Conservation (phyloP, 2,329 filamentous ascomycete species). For the Ceratocystis cacaofunesta region DNA sequence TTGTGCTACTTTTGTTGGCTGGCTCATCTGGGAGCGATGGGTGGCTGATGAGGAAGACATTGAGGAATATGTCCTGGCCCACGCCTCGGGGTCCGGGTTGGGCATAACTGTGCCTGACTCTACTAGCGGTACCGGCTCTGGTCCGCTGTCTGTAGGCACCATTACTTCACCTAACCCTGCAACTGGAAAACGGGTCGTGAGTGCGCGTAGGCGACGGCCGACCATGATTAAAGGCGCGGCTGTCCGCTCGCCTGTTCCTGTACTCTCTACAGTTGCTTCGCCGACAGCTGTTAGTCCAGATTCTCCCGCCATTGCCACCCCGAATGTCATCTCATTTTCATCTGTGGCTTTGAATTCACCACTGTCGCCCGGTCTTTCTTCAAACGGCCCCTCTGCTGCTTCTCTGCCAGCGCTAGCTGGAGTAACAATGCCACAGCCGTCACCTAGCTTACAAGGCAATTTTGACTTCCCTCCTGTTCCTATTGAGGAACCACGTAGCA, state of each 20-base stretch:
- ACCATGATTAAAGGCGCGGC: constrained; percentile 17
- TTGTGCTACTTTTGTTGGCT: constrained; percentile 68
- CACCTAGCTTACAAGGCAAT: constrained; percentile 18
- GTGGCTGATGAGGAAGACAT: constrained; percentile 52
- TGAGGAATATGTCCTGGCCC: constrained; percentile 26
- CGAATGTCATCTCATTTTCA: constrained; percentile 19
- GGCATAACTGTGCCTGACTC: constrained; percentile 14
- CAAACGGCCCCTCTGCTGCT: constrained; percentile 16
- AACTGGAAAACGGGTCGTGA: constrained; percentile 14
- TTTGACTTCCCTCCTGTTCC: constrained; percentile 21
- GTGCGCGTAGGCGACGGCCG: constrained; percentile 12
- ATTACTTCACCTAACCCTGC: constrained; percentile 11
- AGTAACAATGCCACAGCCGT: constrained; percentile 14
- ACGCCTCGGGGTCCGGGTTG: constrained; percentile 22
- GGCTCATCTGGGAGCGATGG: constrained; percentile 88
- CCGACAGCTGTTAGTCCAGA: constrained; percentile 32
- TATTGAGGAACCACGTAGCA: constrained; percentile 29
- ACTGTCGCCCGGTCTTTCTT: constrained; percentile 21
- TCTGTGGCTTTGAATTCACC: constrained; percentile 41
- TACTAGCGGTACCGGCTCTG: neutral
- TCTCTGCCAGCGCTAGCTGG: constrained; percentile 17
- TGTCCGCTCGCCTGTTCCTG: constrained; percentile 14
- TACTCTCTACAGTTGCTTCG: constrained; percentile 19
- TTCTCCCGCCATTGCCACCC: neutral
- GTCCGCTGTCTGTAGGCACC: neutral